phyloP scores from a whole-genome alignment of 306 rosid genomes.

The Cercis canadensis region DNA sequence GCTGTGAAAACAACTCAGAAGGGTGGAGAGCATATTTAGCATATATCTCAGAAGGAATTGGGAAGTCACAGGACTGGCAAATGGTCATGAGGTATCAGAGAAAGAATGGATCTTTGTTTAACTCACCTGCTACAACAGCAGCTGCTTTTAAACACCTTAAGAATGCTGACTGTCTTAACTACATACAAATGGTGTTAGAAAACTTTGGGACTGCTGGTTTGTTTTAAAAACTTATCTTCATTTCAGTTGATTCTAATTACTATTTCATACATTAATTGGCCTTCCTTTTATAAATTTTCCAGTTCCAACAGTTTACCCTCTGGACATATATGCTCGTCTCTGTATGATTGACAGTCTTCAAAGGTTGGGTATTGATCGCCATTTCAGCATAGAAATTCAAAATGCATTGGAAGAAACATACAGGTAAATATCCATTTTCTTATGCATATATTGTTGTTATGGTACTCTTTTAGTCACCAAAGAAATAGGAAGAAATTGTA shows the following conservation, averaged over 20 bases:
- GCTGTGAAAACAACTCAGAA: constrained; percentile 56
- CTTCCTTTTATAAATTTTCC: constrained; percentile 27
- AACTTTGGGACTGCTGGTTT: constrained; percentile 76
- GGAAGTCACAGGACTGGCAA: constrained; percentile 60
- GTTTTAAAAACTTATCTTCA: constrained; percentile 1
- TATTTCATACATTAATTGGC: constrained; percentile 13
- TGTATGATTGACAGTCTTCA: constrained; percentile 76
- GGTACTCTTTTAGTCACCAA: not conserved
- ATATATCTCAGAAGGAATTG: constrained; percentile 76
- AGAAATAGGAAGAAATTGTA: not conserved
- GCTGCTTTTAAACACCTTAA: constrained; percentile 63
- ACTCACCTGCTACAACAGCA: constrained; percentile 87
- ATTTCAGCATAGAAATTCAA: constrained; percentile 73
- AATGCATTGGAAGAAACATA: constrained; percentile 75
- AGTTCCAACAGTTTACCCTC: constrained; percentile 85
- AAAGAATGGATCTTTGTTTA: constrained; percentile 79
- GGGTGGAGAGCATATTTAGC: constrained; percentile 78
- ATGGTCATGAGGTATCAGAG: constrained; percentile 75
- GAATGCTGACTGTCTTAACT: constrained; percentile 69
- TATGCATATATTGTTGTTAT: constrained; percentile 24
- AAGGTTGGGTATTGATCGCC: constrained; percentile 69
- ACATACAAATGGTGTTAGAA: constrained; percentile 58
- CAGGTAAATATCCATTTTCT: constrained; percentile 51
- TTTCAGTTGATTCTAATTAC: constrained; percentile 7
- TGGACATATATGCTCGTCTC: constrained; percentile 69